Evolutionary conservation across 148 eudicot species (phyloP).

Genomic region (Hydrangea macrophylla): DNA sequence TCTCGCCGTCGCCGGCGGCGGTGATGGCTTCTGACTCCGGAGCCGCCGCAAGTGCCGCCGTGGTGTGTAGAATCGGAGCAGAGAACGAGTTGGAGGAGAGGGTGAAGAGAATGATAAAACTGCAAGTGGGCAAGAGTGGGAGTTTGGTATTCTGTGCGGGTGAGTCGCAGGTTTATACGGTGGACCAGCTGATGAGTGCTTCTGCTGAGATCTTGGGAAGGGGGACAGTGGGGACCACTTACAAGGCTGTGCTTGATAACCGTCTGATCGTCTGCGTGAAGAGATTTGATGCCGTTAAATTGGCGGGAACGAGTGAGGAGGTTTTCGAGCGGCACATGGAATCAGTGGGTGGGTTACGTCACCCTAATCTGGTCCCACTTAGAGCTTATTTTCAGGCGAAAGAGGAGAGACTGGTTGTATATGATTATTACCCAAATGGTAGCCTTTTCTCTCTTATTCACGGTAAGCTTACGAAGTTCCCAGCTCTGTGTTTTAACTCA

Average conservation of each 20-base stretch:
- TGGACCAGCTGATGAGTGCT: constrained; percentile 58
- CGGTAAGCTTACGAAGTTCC: constrained; percentile 29
- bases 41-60: constrained; percentile 31
- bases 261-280: constrained; percentile 61
- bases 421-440: constrained; percentile 67
- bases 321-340: constrained; percentile 59
- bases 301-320: constrained; percentile 36
- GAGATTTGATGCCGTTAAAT: constrained; percentile 37
- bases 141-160: constrained; percentile 53
- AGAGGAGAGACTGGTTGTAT: constrained; percentile 58
- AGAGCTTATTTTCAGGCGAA: constrained; percentile 59
- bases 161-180: constrained; percentile 41
- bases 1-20: not conserved
- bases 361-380: constrained; percentile 58
- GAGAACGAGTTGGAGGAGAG: constrained; percentile 55
- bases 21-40: constrained; percentile 16
- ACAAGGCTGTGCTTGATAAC: constrained; percentile 61
- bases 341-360: constrained; percentile 56
- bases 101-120: constrained; percentile 42
- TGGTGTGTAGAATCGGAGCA: constrained; percentile 43
- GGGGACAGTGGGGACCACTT: constrained; percentile 57
- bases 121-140: constrained; percentile 33
- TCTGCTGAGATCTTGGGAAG: constrained; percentile 61
- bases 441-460: constrained; percentile 55
- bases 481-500: not conserved